Evolutionary conservation across 805 yeast species (phyloP).

Genomic region (Lipomyces mesembrius): DNA sequence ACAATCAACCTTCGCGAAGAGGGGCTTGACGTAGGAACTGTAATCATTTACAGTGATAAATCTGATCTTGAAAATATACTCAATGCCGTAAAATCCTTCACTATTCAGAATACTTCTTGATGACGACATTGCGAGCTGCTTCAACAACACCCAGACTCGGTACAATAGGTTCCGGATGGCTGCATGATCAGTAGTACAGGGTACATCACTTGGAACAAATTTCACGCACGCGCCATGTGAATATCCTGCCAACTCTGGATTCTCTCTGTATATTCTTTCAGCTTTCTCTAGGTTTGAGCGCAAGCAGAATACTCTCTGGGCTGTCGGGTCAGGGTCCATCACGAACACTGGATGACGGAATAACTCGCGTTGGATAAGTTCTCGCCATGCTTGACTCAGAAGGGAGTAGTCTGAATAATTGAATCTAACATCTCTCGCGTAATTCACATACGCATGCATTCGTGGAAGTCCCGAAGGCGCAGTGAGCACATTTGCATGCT

Average conservation of each 20-base stretch:
- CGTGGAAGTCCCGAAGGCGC: not conserved
- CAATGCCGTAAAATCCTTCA: not conserved
- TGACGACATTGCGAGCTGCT: constrained; percentile 1
- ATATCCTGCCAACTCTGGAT: not conserved
- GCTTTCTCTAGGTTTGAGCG: not conserved
- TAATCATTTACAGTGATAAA: not conserved
- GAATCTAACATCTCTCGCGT: not conserved
- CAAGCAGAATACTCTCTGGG: not conserved
- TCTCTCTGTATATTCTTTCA: not conserved
- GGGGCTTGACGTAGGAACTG: not conserved
- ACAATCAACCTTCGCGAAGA: not conserved
- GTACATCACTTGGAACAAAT: not conserved
- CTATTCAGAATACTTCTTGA: not conserved
- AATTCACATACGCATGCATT: not conserved
- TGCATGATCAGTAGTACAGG: not conserved
- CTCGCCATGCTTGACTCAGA: not conserved
- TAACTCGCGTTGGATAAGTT: not conserved
- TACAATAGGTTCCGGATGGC: not conserved
- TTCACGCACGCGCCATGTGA: not conserved
- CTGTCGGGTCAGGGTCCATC: not conserved
- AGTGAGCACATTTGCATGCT: constrained; percentile 1
- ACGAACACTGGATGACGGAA: not conserved
- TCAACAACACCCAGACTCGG: not conserved
- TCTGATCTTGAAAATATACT: not conserved
- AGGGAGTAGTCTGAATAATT: not conserved